Evolutionary conservation across 2,329 filamentous ascomycete genomes (phyloP).

Genomic region (Alternaria sp.): DNA sequence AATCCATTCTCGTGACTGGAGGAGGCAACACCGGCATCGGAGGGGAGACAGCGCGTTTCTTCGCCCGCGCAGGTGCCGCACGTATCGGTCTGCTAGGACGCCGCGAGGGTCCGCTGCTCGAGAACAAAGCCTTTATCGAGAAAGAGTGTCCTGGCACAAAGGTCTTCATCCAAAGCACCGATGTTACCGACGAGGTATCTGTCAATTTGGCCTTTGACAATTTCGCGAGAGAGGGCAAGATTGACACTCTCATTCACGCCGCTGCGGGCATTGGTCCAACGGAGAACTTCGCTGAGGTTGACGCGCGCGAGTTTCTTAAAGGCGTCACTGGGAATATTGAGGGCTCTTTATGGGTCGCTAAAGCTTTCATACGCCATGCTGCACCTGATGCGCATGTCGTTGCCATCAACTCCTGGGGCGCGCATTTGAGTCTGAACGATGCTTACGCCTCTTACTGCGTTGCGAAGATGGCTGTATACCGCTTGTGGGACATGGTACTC

Average conservation of each 20-base stretch:
- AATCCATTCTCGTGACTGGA: slow-evolving; percentile 48
- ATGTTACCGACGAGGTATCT: slow-evolving; percentile 22
- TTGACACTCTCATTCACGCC: slow-evolving; percentile 33
- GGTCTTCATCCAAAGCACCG: slow-evolving; percentile 19
- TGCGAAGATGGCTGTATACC: slow-evolving; percentile 45
- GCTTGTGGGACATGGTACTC: slow-evolving; percentile 47
- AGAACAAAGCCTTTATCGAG: slow-evolving; percentile 43
- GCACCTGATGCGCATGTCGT: slow-evolving; percentile 21
- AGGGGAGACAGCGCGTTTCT: slow-evolving; percentile 50
- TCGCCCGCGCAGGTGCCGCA: slow-evolving; percentile 54
- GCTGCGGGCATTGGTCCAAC: slow-evolving; percentile 19
- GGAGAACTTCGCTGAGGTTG: slow-evolving; percentile 9
- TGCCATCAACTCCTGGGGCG: slow-evolving; percentile 25
- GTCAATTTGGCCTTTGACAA: slow-evolving; percentile 26
- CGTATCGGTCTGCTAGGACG: slow-evolving; percentile 55
- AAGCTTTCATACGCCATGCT: slow-evolving; percentile 27
- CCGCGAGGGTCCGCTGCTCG: slow-evolving; percentile 39
- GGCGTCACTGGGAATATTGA: slow-evolving; percentile 21
- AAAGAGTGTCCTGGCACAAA: slow-evolving; percentile 16
- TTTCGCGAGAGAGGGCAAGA: slow-evolving; percentile 17
- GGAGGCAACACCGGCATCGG: slow-evolving; percentile 54
- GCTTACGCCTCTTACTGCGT: slow-evolving; percentile 39
- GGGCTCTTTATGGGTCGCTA: slow-evolving; percentile 23
- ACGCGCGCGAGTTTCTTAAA: slow-evolving; percentile 13
- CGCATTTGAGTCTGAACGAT: slow-evolving; percentile 20